Percentiles rank a stretch among this genome's conserved stretches.
These are phyloP conservation scores for Potentilla sterilis DNA, from an alignment of 306 rosid species.

Conservation along the genomic window DNA sequence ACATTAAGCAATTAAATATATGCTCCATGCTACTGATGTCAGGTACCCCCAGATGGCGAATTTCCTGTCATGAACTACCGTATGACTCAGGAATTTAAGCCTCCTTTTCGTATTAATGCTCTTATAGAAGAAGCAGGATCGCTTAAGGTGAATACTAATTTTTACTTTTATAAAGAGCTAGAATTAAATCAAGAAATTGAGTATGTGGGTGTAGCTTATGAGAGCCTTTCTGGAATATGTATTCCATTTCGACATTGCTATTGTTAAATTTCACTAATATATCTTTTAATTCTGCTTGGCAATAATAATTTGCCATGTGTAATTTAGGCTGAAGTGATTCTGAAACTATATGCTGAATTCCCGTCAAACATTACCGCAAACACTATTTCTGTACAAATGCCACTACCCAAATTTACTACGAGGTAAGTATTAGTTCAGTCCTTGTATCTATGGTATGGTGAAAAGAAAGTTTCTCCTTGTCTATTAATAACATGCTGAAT, in stretches of 20 bases:
- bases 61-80: constrained; percentile 91
- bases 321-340: constrained; percentile 69
- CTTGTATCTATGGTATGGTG: constrained; percentile 18
- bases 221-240: background rate
- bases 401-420: constrained; percentile 64
- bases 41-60: constrained; percentile 85
- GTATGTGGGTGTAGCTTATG: background rate
- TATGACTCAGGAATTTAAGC: constrained; percentile 77
- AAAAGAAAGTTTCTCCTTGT: constrained; percentile 5
- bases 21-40: constrained; percentile 26
- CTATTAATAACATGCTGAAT: background rate
- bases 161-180: background rate
- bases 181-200: background rate
- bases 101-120: constrained; percentile 78
- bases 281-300: background rate
- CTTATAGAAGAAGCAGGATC: constrained; percentile 73
- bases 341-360: constrained; percentile 70
- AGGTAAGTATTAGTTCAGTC: constrained; percentile 40
- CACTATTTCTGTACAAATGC: constrained; percentile 71
- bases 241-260: background rate
- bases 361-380: constrained; percentile 73
- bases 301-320: constrained; percentile 5
- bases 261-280: background rate
- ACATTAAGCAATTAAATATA: constrained; percentile 19
- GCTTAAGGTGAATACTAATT: constrained; percentile 50